phyloP scores from a whole-genome alignment of 345 rosid genomes.

The Salix arbutifolia region DNA sequence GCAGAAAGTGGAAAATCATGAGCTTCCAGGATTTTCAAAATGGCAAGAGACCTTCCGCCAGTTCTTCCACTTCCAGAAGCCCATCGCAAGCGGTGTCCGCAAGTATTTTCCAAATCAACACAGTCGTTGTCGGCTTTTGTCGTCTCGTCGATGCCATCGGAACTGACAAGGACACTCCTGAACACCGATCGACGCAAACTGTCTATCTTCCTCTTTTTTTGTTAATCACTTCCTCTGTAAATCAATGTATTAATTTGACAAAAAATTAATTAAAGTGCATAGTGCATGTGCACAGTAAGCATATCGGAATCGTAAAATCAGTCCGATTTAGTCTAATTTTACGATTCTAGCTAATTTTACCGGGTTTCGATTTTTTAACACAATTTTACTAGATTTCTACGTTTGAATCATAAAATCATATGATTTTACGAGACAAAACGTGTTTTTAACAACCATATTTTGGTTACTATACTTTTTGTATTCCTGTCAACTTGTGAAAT shows the following conservation, averaged over 20 bases:
- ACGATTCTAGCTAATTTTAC: too few species aligned
- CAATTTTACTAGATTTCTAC: too few species aligned
- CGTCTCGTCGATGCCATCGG: slow-evolving; percentile 60
- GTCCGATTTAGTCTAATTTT: too few species aligned
- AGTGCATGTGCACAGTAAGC: too few species aligned
- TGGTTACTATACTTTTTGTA: too few species aligned
- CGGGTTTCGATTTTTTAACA: too few species aligned
- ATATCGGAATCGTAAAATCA: too few species aligned
- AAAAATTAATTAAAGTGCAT: too few species aligned
- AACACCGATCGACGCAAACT: slow-evolving; percentile 62
- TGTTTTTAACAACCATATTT: too few species aligned
- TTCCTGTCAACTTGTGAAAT: too few species aligned
- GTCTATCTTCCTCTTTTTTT: slow-evolving; percentile 11
- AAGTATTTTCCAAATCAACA: slow-evolving; percentile 68
- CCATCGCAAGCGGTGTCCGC: slow-evolving; percentile 55
- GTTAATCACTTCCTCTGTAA: background rate
- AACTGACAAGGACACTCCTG: slow-evolving; percentile 61
- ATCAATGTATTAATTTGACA: background rate
- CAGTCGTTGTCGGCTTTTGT: slow-evolving; percentile 57
- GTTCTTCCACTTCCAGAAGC: slow-evolving; percentile 30
- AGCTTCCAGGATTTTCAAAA: slow-evolving; percentile 55
- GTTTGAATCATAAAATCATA: too few species aligned
- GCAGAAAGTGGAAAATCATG: slow-evolving; percentile 26
- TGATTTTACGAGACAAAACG: too few species aligned
- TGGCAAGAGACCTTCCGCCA: slow-evolving; percentile 29